Evolutionary conservation across 192 early-diverging fungal species (phyloP).

Genomic region (Coemansia sp.): DNA sequence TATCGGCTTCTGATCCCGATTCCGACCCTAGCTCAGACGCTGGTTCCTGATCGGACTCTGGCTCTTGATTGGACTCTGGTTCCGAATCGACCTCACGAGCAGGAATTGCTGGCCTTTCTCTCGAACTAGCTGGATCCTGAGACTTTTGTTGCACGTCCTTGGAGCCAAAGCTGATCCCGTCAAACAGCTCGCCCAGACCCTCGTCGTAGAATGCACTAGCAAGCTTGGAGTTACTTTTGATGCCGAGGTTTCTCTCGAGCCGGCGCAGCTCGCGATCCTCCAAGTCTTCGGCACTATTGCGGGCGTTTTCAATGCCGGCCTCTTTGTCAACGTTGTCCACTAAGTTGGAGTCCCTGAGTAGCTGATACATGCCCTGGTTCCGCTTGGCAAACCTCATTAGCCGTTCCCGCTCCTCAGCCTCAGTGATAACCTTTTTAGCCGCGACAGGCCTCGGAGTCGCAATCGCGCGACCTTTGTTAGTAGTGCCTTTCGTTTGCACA

Average conservation of each 20-base stretch:
- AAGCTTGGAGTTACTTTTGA: slow-evolving; percentile 53
- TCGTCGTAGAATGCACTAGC: slow-evolving; percentile 44
- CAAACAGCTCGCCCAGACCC: slow-evolving; percentile 50
- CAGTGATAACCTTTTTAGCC: slow-evolving; percentile 9
- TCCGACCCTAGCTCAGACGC: not conserved
- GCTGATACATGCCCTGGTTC: slow-evolving; percentile 57
- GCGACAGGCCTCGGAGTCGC: not conserved
- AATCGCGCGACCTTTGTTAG: not conserved
- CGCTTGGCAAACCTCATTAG: slow-evolving; percentile 58
- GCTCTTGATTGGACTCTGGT: not conserved
- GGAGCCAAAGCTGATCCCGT: slow-evolving; percentile 44
- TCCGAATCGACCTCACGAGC: not conserved
- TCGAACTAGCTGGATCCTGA: not conserved
- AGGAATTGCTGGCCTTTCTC: not conserved
- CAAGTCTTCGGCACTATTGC: slow-evolving; percentile 26
- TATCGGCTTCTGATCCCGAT: not conserved
- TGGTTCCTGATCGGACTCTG: not conserved
- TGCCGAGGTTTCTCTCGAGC: slow-evolving; percentile 55
- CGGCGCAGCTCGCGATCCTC: slow-evolving; percentile 58
- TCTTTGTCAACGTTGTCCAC: slow-evolving; percentile 44
- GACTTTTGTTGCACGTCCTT: slow-evolving; percentile 24
- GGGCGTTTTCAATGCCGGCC: slow-evolving; percentile 26
- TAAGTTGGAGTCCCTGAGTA: slow-evolving; percentile 53
- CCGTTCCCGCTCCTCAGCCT: slow-evolving; percentile 39
- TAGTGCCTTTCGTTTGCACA: not conserved